phyloP scores from a whole-genome alignment of 2,329 filamentous ascomycete genomes.

The Ophioceras dolichostomum region DNA sequence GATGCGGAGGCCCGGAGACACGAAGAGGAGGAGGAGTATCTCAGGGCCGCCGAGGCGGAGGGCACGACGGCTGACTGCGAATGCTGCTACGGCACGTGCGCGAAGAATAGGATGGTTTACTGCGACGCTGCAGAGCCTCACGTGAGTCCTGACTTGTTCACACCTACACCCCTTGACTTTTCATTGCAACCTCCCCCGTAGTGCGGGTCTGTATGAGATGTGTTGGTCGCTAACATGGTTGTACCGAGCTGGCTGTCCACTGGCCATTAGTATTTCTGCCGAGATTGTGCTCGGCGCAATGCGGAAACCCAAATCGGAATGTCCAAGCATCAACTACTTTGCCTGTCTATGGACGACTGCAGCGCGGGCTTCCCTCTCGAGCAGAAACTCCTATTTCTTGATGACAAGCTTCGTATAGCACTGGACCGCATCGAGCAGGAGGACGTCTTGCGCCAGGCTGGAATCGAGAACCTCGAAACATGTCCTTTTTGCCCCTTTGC shows the following conservation, averaged over 20 bases:
- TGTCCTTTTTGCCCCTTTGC: conserved; percentile 80
- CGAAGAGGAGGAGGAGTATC: conserved; percentile 25
- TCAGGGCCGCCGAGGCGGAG: conserved; percentile 25
- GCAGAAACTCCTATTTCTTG: conserved; percentile 45
- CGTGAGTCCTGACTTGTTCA: conserved; percentile 14
- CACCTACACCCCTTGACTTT: background rate
- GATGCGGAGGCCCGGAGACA: conserved; percentile 14
- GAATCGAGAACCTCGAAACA: conserved; percentile 57
- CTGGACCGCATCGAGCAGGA: conserved; percentile 63
- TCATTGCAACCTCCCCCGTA: background rate
- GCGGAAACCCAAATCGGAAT: conserved; percentile 59
- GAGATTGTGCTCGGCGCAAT: conserved; percentile 48
- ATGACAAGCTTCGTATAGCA: conserved; percentile 43
- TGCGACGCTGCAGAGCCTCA: conserved; percentile 50
- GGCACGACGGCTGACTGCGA: conserved; percentile 54
- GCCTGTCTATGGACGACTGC: conserved; percentile 61
- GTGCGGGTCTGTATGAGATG: background rate
- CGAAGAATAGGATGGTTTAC: conserved; percentile 54
- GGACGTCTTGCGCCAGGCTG: conserved; percentile 54
- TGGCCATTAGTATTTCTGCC: conserved; percentile 56
- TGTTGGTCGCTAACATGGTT: background rate
- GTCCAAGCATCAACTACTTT: conserved; percentile 54
- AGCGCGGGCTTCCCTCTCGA: conserved; percentile 42
- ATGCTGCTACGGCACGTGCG: conserved; percentile 59
- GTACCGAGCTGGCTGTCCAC: background rate